Conservation (phyloP, 2,329 filamentous ascomycete species). For the Aciculosporium take region DNA sequence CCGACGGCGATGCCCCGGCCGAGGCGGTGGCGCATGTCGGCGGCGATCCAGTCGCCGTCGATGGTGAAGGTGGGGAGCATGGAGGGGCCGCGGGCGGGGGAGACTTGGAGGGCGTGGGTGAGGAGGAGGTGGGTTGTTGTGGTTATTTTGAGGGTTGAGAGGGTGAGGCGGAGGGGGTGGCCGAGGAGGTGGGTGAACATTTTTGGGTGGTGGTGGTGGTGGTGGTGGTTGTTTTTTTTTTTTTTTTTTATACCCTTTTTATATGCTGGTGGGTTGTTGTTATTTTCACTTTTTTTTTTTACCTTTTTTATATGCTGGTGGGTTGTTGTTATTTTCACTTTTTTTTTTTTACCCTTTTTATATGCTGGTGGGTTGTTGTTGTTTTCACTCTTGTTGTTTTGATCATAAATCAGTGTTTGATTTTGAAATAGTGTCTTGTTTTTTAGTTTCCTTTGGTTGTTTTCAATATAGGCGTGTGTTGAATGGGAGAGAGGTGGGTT, state of each 20-base stretch:
- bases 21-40: conserved; percentile 51
- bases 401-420: not conserved
- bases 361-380: too few relatives aligned
- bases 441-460: too few relatives aligned
- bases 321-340: too few relatives aligned
- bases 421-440: too few relatives aligned
- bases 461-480: too few relatives aligned
- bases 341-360: too few relatives aligned
- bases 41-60: conserved; percentile 52
- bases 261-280: too few relatives aligned
- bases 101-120: conserved; percentile 48
- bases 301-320: too few relatives aligned
- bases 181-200: conserved; percentile 20
- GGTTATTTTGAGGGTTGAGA: conserved; percentile 22
- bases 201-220: not conserved
- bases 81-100: conserved; percentile 54
- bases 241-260: too few relatives aligned
- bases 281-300: too few relatives aligned
- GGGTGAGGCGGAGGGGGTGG: conserved; percentile 23
- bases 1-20: conserved; percentile 59
- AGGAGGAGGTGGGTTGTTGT: conserved; percentile 30
- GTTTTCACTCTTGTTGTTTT: not conserved
- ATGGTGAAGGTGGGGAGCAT: conserved; percentile 78
- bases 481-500: too few relatives aligned
- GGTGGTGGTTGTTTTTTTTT: not conserved